phyloP scores from a whole-genome alignment of 805 yeast species.

The Kazachstania bromeliacearum region DNA sequence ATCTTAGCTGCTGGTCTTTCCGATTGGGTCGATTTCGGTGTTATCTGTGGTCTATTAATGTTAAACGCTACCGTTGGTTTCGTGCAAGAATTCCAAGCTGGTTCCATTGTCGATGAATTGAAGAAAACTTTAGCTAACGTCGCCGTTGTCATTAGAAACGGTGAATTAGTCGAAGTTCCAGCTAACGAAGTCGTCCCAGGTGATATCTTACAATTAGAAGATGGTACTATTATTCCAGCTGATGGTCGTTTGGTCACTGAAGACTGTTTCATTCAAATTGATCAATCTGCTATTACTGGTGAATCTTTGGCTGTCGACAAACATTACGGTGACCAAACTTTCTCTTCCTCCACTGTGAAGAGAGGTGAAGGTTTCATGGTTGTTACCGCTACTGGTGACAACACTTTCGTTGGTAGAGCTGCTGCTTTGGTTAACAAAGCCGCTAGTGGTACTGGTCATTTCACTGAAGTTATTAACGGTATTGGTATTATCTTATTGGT shows the following conservation, averaged over 20 bases:
- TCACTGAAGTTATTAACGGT: conserved; percentile 95
- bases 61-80: conserved; percentile 92
- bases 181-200: conserved; percentile 90
- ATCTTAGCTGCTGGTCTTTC: conserved; percentile 90
- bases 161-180: conserved; percentile 62
- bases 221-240: conserved; percentile 87
- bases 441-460: conserved; percentile 87
- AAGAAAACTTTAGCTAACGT: conserved; percentile 90
- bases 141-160: conserved; percentile 80
- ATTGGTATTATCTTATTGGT: conserved; percentile 89
- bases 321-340: conserved; percentile 75
- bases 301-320: conserved; percentile 94
- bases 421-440: conserved; percentile 95
- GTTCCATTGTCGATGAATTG: conserved; percentile 93
- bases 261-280: conserved; percentile 80
- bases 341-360: conserved; percentile 91
- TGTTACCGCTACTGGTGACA: conserved; percentile 92
- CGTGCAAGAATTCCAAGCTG: conserved; percentile 96
- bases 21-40: conserved; percentile 99
- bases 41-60: conserved; percentile 75
- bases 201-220: conserved; percentile 86
- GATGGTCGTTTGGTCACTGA: conserved; percentile 86
- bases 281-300: conserved; percentile 96
- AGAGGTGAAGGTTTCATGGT: conserved; percentile 93
- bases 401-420: conserved; percentile 94